Percentiles rank a stretch among this genome's conserved stretches.
phyloP scores from a whole-genome alignment of 805 yeast genomes.

The Soucietia sequanensis region DNA sequence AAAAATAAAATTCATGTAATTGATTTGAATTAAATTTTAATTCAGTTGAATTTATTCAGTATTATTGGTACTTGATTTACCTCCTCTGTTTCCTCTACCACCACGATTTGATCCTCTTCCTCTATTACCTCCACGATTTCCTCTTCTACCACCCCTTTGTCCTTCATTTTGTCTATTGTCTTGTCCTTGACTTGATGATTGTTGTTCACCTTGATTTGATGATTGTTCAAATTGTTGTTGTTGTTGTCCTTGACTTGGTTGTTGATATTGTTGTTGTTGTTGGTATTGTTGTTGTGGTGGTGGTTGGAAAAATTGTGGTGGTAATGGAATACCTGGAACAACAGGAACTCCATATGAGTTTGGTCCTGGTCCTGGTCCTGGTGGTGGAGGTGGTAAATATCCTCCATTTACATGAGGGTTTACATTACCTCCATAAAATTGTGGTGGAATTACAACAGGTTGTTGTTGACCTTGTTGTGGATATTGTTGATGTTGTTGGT shows the following conservation, averaged over 20 bases:
- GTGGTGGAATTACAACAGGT: constrained; percentile 7
- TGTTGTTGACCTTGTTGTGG: constrained; percentile 4
- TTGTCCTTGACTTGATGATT: constrained; percentile 3
- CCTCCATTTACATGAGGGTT: constrained; percentile 2
- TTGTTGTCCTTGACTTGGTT: constrained; percentile 1
- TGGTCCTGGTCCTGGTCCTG: too few relatives aligned
- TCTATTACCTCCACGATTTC: constrained; percentile 15
- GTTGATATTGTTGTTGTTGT: constrained; percentile 6
- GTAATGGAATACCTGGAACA: constrained; percentile 37
- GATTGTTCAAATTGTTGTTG: not conserved
- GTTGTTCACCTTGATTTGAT: not conserved
- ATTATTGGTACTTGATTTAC: too few relatives aligned
- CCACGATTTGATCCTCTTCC: constrained; percentile 13
- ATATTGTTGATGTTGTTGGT: constrained; percentile 2
- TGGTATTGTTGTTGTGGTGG: constrained; percentile 10
- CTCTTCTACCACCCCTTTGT: constrained; percentile 3
- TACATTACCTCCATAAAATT: constrained; percentile 2
- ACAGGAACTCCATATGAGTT: constrained; percentile 20
- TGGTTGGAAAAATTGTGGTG: constrained; percentile 31
- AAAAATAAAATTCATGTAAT: too few relatives aligned
- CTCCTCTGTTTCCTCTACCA: constrained; percentile 16
- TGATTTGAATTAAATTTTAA: too few relatives aligned
- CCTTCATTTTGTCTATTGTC: constrained; percentile 1
- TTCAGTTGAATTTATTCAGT: too few relatives aligned
- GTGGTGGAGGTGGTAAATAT: constrained; percentile 2